Percentiles rank a stretch among this genome's conserved stretches.
Evolutionary conservation across 2,329 filamentous ascomycete genomes (phyloP).

Genomic region (Trichothecium roseum): DNA sequence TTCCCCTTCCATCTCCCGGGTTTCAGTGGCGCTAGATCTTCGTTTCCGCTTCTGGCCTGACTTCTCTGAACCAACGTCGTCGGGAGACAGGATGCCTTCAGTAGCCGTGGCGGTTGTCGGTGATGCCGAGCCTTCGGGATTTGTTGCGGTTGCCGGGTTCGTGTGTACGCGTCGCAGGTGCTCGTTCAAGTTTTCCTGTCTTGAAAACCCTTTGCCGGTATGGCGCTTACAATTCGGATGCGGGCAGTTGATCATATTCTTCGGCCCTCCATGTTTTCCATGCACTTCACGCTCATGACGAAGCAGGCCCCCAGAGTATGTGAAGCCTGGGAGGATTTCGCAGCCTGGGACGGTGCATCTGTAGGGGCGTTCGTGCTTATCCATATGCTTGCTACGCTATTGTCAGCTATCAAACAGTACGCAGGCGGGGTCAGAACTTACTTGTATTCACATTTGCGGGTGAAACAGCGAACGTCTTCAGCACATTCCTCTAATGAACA

Average conservation of each 20-base stretch:
- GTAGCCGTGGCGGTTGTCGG: constrained; percentile 16
- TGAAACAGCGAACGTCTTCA: constrained; percentile 55
- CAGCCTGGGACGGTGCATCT: constrained; percentile 75
- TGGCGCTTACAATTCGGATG: constrained; percentile 82
- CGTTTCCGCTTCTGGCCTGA: constrained; percentile 38
- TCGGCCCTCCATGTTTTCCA: constrained; percentile 77
- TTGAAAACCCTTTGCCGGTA: constrained; percentile 79
- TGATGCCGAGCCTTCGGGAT: constrained; percentile 16
- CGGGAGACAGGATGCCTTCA: constrained; percentile 26
- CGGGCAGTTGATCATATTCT: constrained; percentile 79
- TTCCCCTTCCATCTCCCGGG: constrained; percentile 17
- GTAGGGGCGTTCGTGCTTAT: constrained; percentile 92
- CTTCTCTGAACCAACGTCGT: constrained; percentile 36
- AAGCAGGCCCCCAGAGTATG: constrained; percentile 82
- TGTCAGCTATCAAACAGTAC: constrained; percentile 12
- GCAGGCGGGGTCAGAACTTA: constrained; percentile 43
- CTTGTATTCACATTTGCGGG: constrained; percentile 89
- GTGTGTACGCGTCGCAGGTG: constrained; percentile 85
- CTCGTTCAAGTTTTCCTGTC: constrained; percentile 89
- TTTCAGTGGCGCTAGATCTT: constrained; percentile 13
- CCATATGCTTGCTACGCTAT: constrained; percentile 78
- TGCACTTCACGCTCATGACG: constrained; percentile 92
- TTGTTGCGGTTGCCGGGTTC: constrained; percentile 14
- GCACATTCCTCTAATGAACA: constrained; percentile 64
- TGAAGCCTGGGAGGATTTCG: constrained; percentile 88